Evolutionary conservation across 2,329 filamentous ascomycete genomes (phyloP).

Genomic region (Aspergillus ibericus): DNA sequence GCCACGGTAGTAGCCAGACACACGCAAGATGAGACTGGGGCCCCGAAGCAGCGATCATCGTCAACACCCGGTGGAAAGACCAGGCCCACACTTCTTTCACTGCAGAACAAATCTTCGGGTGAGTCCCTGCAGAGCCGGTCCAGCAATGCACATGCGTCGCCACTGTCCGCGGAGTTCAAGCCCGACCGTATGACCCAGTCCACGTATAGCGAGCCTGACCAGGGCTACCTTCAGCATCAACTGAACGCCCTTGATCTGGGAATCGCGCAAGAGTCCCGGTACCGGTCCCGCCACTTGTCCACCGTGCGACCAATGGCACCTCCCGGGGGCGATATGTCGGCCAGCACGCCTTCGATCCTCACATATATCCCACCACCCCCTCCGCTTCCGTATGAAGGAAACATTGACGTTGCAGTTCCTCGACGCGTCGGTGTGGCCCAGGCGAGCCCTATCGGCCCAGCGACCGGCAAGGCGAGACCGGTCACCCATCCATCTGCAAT

Average conservation of each 20-base stretch:
- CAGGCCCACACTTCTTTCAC: conserved; percentile 15
- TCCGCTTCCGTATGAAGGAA: conserved; percentile 36
- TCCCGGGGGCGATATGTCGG: conserved; percentile 24
- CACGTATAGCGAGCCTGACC: conserved; percentile 34
- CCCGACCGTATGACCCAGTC: conserved; percentile 29
- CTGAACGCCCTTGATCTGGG: conserved; percentile 22
- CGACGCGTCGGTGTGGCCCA: conserved; percentile 19
- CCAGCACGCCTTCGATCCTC: conserved; percentile 28
- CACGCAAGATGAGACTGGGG: conserved; percentile 16
- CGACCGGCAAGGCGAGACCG: conserved; percentile 11
- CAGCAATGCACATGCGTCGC: conserved; percentile 29
- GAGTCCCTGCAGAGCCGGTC: conserved; percentile 31
- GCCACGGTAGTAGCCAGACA: conserved; percentile 33
- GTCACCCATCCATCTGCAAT: conserved; percentile 35
- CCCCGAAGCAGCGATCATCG: conserved; percentile 22
- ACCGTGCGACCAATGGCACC: conserved; percentile 14
- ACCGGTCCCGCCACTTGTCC: conserved; percentile 25
- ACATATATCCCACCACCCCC: conserved; percentile 23
- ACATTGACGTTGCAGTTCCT: conserved; percentile 34
- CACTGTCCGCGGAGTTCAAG: conserved; percentile 30
- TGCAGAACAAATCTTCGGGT: conserved; percentile 31
- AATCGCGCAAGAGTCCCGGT: conserved; percentile 27
- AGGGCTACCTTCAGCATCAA: conserved; percentile 20
- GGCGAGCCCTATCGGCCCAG: conserved; percentile 13
- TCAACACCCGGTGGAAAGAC: conserved; percentile 18